These are phyloP conservation scores for Phytophthora nicotianae DNA, from an alignment of 352 stramenopile genomes.

Conservation along the genomic window DNA sequence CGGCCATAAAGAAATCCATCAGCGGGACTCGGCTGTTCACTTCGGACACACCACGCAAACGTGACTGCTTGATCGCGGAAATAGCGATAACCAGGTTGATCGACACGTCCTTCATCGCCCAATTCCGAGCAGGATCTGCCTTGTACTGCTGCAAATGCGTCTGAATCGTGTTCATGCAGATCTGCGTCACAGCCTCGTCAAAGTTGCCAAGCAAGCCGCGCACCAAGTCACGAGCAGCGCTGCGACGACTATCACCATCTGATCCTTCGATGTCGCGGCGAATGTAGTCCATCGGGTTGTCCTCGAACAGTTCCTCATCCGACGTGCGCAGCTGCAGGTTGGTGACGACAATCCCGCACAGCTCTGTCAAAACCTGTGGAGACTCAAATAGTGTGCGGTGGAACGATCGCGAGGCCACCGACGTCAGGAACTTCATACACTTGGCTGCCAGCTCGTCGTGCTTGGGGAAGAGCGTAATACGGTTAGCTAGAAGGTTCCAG, in stretches of 20 bases:
- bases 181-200: slow-evolving; percentile 92
- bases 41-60: slow-evolving; percentile 93
- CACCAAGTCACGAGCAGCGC: slow-evolving; percentile 95
- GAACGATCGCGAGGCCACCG: slow-evolving; percentile 94
- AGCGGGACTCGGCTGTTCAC: slow-evolving; percentile 95
- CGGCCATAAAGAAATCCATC: slow-evolving; percentile 95
- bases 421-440: slow-evolving; percentile 97
- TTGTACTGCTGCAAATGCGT: slow-evolving; percentile 93
- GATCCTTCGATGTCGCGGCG: slow-evolving; percentile 97
- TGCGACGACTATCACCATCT: slow-evolving; percentile 96
- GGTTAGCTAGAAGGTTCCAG: slow-evolving; percentile 77
- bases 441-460: slow-evolving; percentile 96
- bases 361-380: slow-evolving; percentile 81
- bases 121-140: slow-evolving; percentile 85
- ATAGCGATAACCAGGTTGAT: slow-evolving; percentile 97
- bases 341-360: slow-evolving; percentile 98
- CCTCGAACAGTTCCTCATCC: slow-evolving; percentile 98
- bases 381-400: slow-evolving; percentile 91
- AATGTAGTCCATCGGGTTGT: slow-evolving; percentile 99
- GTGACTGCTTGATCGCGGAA: slow-evolving; percentile 93
- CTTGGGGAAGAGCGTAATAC: slow-evolving; percentile 85
- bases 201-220: slow-evolving; percentile 95
- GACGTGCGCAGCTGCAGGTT: slow-evolving; percentile 97
- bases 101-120: slow-evolving; percentile 96
- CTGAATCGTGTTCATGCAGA: slow-evolving; percentile 92